phyloP scores from a whole-genome alignment of 352 stramenopile genomes.

The Phytophthora pini region DNA sequence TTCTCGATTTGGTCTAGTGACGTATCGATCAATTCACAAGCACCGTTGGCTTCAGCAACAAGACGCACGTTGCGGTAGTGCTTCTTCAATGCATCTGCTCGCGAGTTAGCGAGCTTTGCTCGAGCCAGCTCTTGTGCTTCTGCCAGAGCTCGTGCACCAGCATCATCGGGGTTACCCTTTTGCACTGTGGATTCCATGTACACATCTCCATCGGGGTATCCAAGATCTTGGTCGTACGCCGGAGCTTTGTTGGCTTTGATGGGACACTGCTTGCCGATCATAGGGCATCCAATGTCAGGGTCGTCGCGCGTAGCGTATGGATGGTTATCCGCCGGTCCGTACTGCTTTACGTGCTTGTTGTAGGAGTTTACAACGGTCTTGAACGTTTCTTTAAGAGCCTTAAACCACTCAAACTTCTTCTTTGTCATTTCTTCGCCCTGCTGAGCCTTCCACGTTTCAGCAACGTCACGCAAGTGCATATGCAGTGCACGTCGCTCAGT shows the following conservation, averaged over 20 bases:
- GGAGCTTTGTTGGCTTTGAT: constrained; percentile 86
- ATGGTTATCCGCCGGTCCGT: constrained; percentile 90
- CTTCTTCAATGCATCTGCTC: constrained; percentile 82
- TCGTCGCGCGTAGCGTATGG: constrained; percentile 87
- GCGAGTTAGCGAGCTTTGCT: constrained; percentile 78
- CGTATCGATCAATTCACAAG: constrained; percentile 77
- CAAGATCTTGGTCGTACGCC: constrained; percentile 81
- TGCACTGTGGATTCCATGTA: constrained; percentile 79
- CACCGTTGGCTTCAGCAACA: constrained; percentile 83
- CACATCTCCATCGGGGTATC: constrained; percentile 80
- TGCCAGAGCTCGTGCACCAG: constrained; percentile 62
- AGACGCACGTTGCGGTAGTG: constrained; percentile 89
- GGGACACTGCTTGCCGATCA: constrained; percentile 92
- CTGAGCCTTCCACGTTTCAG: constrained; percentile 87
- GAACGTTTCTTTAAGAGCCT: constrained; percentile 93
- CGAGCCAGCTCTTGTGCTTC: constrained; percentile 70
- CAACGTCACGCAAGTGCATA: constrained; percentile 86
- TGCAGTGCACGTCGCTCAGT: constrained; percentile 91
- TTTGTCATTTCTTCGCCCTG: constrained; percentile 94
- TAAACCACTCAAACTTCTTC: constrained; percentile 93
- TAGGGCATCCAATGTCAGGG: constrained; percentile 80
- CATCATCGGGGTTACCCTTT: constrained; percentile 77
- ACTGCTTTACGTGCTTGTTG: constrained; percentile 91
- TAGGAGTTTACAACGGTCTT: constrained; percentile 93
- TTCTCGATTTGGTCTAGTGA: constrained; percentile 78